Evolutionary conservation across 2,329 filamentous ascomycete species (phyloP).

Genomic region (Hymenoscyphus repandus): DNA sequence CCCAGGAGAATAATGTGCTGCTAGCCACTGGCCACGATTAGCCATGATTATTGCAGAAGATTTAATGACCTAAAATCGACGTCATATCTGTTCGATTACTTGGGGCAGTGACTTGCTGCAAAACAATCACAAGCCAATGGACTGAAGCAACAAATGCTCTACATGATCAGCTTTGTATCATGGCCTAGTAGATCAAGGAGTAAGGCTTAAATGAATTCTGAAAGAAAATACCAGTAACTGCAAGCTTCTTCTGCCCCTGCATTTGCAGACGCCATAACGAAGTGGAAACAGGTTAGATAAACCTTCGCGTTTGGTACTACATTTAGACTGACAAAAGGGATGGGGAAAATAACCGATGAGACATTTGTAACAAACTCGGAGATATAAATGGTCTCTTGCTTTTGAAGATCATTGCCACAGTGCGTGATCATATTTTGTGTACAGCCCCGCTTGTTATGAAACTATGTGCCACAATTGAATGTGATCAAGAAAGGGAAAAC

Average conservation of each 20-base stretch:
- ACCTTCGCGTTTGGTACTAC: neutral
- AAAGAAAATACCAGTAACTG: conserved; percentile 5
- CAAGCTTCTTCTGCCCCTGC: neutral
- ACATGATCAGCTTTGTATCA: neutral
- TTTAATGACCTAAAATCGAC: neutral
- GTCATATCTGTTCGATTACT: neutral
- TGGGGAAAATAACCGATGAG: neutral
- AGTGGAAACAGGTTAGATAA: neutral
- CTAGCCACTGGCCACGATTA: neutral
- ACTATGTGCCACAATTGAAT: conserved; percentile 6
- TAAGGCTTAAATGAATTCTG: conserved; percentile 3
- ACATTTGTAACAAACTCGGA: conserved; percentile 5
- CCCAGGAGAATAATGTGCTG: conserved; percentile 3
- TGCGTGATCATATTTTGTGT: neutral
- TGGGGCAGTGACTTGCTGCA: neutral
- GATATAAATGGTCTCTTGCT: conserved; percentile 3
- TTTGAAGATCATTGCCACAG: neutral
- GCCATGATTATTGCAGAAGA: neutral
- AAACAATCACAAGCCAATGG: neutral
- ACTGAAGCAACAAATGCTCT: conserved; percentile 4
- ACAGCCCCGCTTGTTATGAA: neutral
- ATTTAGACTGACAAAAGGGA: conserved; percentile 1
- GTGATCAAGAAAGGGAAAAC: conserved; percentile 6
- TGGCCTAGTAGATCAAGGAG: neutral
- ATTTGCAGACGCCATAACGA: conserved; percentile 5